phyloP scores from a whole-genome alignment of 495 filamentous ascomycete species.

The Thozetella sp. region DNA sequence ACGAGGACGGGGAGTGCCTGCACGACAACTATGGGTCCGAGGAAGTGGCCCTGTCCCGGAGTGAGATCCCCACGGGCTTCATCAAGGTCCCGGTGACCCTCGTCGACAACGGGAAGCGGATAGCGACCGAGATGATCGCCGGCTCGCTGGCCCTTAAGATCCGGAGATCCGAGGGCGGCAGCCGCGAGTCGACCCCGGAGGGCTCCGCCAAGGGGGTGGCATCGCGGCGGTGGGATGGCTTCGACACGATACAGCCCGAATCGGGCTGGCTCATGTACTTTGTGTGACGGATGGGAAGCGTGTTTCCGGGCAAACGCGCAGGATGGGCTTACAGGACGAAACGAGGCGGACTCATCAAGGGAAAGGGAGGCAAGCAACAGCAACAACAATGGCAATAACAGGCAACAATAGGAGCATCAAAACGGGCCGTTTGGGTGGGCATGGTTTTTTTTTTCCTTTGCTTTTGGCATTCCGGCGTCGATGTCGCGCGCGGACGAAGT shows the following conservation, averaged over 20 bases:
- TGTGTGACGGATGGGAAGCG: constrained; percentile 20
- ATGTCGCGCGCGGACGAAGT: not conserved
- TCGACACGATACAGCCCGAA: constrained; percentile 37
- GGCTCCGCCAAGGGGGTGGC: constrained; percentile 9
- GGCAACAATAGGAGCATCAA: not conserved
- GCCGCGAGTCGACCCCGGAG: not conserved
- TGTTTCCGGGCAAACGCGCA: not conserved
- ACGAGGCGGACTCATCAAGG: not conserved
- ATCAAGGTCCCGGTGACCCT: constrained; percentile 34
- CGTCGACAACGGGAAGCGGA: constrained; percentile 22
- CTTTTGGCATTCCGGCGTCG: not conserved
- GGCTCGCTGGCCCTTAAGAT: constrained; percentile 32
- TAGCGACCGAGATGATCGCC: constrained; percentile 38
- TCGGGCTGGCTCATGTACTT: constrained; percentile 40
- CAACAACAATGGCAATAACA: too few relatives aligned
- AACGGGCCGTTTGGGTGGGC: not conserved
- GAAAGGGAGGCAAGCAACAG: too few relatives aligned
- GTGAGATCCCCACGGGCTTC: constrained; percentile 38
- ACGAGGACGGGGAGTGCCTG: constrained; percentile 35
- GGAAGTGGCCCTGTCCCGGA: constrained; percentile 19
- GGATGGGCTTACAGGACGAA: not conserved
- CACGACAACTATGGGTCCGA: constrained; percentile 14
- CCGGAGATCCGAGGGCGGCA: constrained; percentile 13
- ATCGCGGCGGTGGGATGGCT: constrained; percentile 13
- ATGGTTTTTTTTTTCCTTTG: not conserved